phyloP scores from a whole-genome alignment of 1,284 basidiomycete genomes.

The Irpex lacteus region DNA sequence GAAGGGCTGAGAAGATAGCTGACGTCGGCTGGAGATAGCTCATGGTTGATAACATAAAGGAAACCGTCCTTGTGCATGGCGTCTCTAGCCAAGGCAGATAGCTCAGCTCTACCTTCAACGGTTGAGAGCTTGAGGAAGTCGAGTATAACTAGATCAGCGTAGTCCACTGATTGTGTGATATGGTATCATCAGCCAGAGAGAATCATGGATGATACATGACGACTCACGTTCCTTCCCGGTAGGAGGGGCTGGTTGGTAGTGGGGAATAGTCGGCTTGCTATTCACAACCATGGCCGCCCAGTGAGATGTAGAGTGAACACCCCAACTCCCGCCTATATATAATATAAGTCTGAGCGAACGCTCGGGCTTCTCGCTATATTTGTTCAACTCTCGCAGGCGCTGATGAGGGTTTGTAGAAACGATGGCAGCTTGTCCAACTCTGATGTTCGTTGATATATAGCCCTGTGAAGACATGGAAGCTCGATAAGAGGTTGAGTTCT shows the following conservation, averaged over 20 bases:
- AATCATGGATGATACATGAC: neutral
- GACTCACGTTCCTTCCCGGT: constrained; percentile 35
- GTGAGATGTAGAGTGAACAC: too few species aligned
- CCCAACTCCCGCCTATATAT: too few species aligned
- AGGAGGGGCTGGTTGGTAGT: constrained; percentile 33
- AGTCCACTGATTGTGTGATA: constrained; percentile 48
- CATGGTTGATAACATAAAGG: constrained; percentile 62
- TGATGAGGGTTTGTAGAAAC: too few species aligned
- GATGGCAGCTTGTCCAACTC: too few species aligned
- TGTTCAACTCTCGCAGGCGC: too few species aligned
- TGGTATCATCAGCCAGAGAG: neutral
- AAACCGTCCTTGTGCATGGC: constrained; percentile 63
- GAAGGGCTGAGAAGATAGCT: constrained; percentile 25
- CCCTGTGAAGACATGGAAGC: too few species aligned
- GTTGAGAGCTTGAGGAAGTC: constrained; percentile 56
- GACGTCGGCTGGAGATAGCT: constrained; percentile 41
- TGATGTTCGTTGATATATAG: too few species aligned
- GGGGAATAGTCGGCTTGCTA: constrained; percentile 21
- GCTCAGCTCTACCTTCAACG: constrained; percentile 41
- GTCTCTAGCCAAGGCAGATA: constrained; percentile 48
- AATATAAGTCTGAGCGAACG: too few species aligned
- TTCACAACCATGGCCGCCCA: neutral
- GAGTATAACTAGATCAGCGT: constrained; percentile 63
- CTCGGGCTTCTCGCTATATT: too few species aligned
- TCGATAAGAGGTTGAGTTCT: too few species aligned